These are phyloP conservation scores for Cladosporium sp. DNA, from an alignment of 2,329 filamentous ascomycete genomes.

Conservation along the genomic window DNA sequence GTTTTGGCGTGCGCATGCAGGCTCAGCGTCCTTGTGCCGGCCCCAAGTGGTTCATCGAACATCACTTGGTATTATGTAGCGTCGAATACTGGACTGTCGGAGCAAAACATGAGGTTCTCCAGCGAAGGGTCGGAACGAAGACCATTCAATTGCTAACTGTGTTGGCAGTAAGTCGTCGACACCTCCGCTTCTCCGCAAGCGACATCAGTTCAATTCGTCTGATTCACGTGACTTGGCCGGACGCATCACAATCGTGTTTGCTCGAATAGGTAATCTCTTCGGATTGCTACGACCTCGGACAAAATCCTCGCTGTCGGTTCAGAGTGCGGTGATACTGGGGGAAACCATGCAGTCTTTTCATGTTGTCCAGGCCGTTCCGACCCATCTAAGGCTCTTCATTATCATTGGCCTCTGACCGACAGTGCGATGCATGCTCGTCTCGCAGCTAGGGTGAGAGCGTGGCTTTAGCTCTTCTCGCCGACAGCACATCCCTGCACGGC, in stretches of 20 bases:
- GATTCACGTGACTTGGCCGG: background rate
- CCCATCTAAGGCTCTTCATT: background rate
- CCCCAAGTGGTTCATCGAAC: background rate
- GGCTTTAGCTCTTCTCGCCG: background rate
- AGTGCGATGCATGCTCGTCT: background rate
- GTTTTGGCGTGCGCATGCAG: background rate
- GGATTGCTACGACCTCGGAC: too few relatives aligned
- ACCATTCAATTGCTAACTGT: background rate
- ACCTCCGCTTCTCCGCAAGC: background rate
- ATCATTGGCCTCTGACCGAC: background rate
- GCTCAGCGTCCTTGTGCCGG: background rate
- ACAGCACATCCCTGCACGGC: background rate
- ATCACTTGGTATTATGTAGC: background rate
- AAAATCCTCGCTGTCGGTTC: too few relatives aligned
- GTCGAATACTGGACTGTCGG: background rate
- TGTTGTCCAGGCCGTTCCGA: background rate
- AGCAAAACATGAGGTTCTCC: background rate
- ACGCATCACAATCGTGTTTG: background rate
- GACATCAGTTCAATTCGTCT: background rate
- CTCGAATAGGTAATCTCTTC: background rate
- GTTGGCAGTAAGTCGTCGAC: background rate
- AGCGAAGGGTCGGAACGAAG: background rate
- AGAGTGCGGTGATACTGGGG: background rate
- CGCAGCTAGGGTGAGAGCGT: background rate
- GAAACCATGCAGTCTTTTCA: background rate